phyloP scores from a whole-genome alignment of 768 basidiomycete genomes.

The Lactifluus piperatus region DNA sequence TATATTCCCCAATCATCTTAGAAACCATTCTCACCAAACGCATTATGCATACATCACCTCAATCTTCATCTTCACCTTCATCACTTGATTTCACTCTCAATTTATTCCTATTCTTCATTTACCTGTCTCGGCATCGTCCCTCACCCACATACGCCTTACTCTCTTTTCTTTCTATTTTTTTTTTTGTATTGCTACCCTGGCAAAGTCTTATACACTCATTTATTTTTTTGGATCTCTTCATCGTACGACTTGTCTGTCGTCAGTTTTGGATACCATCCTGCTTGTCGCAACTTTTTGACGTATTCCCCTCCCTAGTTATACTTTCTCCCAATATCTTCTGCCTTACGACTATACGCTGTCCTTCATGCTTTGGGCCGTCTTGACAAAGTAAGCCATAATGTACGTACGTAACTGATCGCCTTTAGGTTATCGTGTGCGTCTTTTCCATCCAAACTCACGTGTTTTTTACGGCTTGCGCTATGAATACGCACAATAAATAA shows the following conservation, averaged over 20 bases:
- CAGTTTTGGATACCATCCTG: not conserved
- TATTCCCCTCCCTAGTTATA: not conserved
- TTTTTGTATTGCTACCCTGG: not conserved
- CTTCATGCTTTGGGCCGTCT: not conserved
- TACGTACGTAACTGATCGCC: not conserved
- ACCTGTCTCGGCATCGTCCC: not conserved
- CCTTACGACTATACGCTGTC: not conserved
- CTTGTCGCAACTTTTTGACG: not conserved
- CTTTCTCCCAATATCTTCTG: not conserved
- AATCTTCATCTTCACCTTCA: not conserved
- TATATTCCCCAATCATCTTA: conserved; percentile 11
- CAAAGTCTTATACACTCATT: not conserved
- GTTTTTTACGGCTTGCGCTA: not conserved
- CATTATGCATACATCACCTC: conserved; percentile 2
- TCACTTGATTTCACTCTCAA: conserved; percentile 7
- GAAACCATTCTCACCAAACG: not conserved
- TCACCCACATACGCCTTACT: too few species aligned
- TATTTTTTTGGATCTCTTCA: not conserved
- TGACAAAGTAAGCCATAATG: not conserved
- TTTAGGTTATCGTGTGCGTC: not conserved
- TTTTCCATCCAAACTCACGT: not conserved
- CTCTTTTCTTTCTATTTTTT: too few species aligned
- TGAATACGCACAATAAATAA: not conserved
- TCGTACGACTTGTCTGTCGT: not conserved
- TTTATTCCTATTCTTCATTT: conserved; percentile 14